Base-by-base conservation (phyloP, 192 early-diverging fungal genomes). In the Backusella circina region DNA sequence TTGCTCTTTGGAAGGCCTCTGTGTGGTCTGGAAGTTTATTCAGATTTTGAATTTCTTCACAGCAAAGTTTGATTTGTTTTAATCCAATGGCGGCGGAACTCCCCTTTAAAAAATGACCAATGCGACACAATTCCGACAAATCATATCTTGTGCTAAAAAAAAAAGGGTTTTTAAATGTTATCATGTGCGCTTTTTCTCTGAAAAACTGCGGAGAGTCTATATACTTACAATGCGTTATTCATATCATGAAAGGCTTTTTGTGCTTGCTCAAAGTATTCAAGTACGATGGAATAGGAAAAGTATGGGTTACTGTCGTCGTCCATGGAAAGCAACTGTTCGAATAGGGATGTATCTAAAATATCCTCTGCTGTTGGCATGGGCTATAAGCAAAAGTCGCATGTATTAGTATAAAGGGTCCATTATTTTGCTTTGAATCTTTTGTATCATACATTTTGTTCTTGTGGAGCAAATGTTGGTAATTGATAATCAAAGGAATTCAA, bases 101-200 rank as follows among this genome's bases (percentile, higher is more conserved):
- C 23, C 54, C 54, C 9, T 61, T 61, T 61, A 61, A 61, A 61
- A 61, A 61, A 61, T 61, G 54, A 28, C 54, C 54, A 61, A 61
- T 61, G 26, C 54, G 54, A 61, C 54, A 26, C 26, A 61, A 61
- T 26, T 61, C 54, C 23, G 54, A 28, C 26, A 61, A 61, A 61
- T 61, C 54, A 61, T 4, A 28, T 28, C 54, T 61, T 8, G 23
- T 2, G 23, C 54, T 61, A 61, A 28, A 57, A 61, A 61, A 28
- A 57, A 61, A 61, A 61, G 44, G n/a, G 1, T 47, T 41, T 39
- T 57, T 54, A 12, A 57, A 26, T 21, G 54, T 26, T 12, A 57
- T 9, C n/a, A 57, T 54, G 23, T 57, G 50, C 47, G 51, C 21
- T 6, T 18, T n/a, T 54, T 54, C 9, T 21, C 23, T 57, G 38